phyloP scores from a whole-genome alignment of 192 early-diverging fungal genomes.

The Coemansia pectinata region DNA sequence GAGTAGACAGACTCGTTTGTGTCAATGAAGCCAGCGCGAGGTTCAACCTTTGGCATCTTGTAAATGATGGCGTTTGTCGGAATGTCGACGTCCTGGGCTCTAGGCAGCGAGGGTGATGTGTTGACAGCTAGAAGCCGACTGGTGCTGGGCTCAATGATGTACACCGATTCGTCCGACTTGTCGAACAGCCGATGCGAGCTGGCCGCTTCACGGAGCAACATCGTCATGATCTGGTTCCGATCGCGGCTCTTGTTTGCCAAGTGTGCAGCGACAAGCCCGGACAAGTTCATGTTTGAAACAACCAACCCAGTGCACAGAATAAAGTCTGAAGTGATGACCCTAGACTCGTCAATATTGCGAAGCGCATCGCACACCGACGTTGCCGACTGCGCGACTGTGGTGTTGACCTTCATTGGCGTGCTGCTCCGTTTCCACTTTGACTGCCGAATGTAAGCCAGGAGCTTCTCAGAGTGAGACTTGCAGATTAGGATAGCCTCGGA shows the following conservation, averaged over 20 bases:
- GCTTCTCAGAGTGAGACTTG: slow-evolving; percentile 77
- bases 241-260: slow-evolving; percentile 68
- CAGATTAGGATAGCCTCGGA: slow-evolving; percentile 86
- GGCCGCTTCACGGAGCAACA: slow-evolving; percentile 80
- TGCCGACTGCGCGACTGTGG: slow-evolving; percentile 72
- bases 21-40: slow-evolving; percentile 90
- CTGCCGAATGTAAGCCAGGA: slow-evolving; percentile 84
- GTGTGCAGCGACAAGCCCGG: slow-evolving; percentile 77
- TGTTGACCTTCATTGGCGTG: slow-evolving; percentile 67
- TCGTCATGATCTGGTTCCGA: slow-evolving; percentile 91
- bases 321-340: slow-evolving; percentile 84
- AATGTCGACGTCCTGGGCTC: slow-evolving; percentile 45
- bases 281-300: slow-evolving; percentile 86
- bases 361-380: slow-evolving; percentile 89
- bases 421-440: slow-evolving; percentile 74
- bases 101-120: slow-evolving; percentile 51
- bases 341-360: slow-evolving; percentile 81
- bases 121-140: slow-evolving; percentile 84
- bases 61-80: slow-evolving; percentile 15
- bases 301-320: slow-evolving; percentile 89
- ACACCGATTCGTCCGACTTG: slow-evolving; percentile 66
- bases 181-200: slow-evolving; percentile 63
- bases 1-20: slow-evolving; percentile 71
- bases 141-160: slow-evolving; percentile 76
- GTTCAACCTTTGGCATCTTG: slow-evolving; percentile 43